Base-by-base conservation (phyloP, 495 filamentous ascomycete species). In the Daldinia loculata region DNA sequence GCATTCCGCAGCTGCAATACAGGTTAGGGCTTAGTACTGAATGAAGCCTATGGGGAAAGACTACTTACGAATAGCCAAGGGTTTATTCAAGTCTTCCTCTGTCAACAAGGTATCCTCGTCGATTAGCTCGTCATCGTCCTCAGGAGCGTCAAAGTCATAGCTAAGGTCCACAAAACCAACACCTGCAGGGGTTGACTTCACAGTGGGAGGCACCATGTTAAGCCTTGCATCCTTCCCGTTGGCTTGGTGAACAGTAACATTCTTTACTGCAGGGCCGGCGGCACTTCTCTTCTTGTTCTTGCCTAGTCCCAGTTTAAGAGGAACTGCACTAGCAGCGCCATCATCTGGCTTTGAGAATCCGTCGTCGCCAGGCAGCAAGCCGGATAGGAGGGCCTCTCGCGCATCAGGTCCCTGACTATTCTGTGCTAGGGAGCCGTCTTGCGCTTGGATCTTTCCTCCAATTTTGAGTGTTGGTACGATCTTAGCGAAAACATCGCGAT, bases 91-190 rank as follows among this genome's bases (percentile, higher is more conserved):
- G 75, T 98, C 93, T 45, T 93, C 93, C 59, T 93, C 94, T 3
- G 89, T 90, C 41, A 99, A 81, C 6, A 99, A 84, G 8, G 87
- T 87, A 75, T 97, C 90, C 80, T 98, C 95, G 77, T 98, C 93
- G 72, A 99, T 93, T 41, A 97, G 79, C 51, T 95, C 91, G 61
- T 92, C 89, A 53, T 89, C 85, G 57, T 90, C 88, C 61, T 87
- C 86, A 56, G 83, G 84, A 48, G 83, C 79, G 43, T 85, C 87
- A 15, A 93, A 82, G 72, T 92, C 92, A 66, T 93, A 89, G 70
- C 83, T 84, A 61, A 88, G 88, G 69, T 92, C 88, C 14, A 93
- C 83, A 66, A 92, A 93, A 9, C 91, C 92, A 22, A 94, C 90
- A 17, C 90, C 90, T 6, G 78, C 75, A 1, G 86, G 86, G 66